Evolutionary conservation across 2,329 filamentous ascomycete genomes (phyloP), one percentile per base, ranked within the genome.

Genomic region (Pseudogymnoascus sp.): DNA sequence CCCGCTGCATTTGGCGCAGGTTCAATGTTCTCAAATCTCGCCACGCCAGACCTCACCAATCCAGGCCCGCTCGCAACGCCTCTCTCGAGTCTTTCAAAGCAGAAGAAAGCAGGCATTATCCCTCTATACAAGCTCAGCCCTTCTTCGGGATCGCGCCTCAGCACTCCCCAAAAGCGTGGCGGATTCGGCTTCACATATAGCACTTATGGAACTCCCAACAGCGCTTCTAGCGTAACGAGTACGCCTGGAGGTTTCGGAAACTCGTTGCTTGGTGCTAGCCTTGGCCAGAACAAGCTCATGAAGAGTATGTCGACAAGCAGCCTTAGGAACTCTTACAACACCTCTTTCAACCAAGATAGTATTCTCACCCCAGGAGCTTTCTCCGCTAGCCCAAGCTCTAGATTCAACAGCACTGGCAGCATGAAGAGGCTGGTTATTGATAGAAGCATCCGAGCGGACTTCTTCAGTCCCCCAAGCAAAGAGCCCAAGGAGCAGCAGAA

Each of bases 371-470:
- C 92, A 0, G 91, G 91, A 38, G 91, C 92, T 2, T 92, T 97
- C 73, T 90, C 90, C 2, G 81, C 88, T 27, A 88, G 84, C 70
- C 78, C 83, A 15, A 81, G 80, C 63, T 80, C 83, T 36, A 84
- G 87, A 63, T 88, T 87, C 60, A 83, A 84, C n/a, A 85, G 81
- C 71, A 82, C 82, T 58, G 84, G 85, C 48, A 90, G 84, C 71
- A 84, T 96, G 68, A 97, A 97, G 79, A 92, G 92, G 74, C 83
- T 99, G 62, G 89, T 92, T 61, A 97, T 99, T 73, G 95, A 97
- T 75, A 88, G 91, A 66, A 89, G 88, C 67, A 81, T 99, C 72
- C 84, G 90, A 61, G 92, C 83, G 63, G 88, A 91, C 69, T 78
- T 87, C 13, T 89, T 88, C 71, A 81, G 80, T 2, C 84, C 84